Percentiles rank a stretch among this genome's conserved stretches.
These are phyloP conservation scores for Russula griseocarnosa DNA, from an alignment of 768 basidiomycete species.

Conservation along the genomic window DNA sequence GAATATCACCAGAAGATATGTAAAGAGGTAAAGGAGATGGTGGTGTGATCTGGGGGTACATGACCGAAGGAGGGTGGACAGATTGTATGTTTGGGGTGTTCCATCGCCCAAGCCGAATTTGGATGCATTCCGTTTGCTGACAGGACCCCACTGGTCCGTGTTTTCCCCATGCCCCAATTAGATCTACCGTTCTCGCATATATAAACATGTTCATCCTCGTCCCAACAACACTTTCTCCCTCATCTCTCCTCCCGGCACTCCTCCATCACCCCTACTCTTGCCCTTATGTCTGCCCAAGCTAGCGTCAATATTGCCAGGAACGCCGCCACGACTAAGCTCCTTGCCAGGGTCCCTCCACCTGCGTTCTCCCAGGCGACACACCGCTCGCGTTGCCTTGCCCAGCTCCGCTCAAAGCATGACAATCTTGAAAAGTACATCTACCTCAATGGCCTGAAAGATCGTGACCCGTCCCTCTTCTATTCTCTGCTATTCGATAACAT, in stretches of 20 bases:
- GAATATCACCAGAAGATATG: too few relatives aligned
- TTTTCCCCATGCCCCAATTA: slow-evolving; percentile 20
- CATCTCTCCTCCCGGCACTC: neutral
- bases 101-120: neutral
- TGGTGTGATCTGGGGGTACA: too few relatives aligned
- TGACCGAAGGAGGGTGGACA: too few relatives aligned
- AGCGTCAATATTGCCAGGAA: slow-evolving; percentile 18
- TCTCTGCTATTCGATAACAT: slow-evolving; percentile 68
- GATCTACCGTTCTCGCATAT: slow-evolving; percentile 14
- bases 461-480: slow-evolving; percentile 76
- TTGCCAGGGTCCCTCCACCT: slow-evolving; percentile 25
- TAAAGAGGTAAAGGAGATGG: too few relatives aligned
- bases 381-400: slow-evolving; percentile 53
- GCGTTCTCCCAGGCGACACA: slow-evolving; percentile 43
- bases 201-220: neutral
- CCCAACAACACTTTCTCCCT: neutral
- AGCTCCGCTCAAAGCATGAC: slow-evolving; percentile 70
- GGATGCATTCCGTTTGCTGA: slow-evolving; percentile 19
- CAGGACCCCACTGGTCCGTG: slow-evolving; percentile 11
- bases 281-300: slow-evolving; percentile 22
- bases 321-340: slow-evolving; percentile 17
- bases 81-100: slow-evolving; percentile 5
- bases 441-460: slow-evolving; percentile 67
- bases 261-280: neutral
- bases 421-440: slow-evolving; percentile 83